Conservation (phyloP, 2,329 filamentous ascomycete species). For the Botrytis fragariae region DNA sequence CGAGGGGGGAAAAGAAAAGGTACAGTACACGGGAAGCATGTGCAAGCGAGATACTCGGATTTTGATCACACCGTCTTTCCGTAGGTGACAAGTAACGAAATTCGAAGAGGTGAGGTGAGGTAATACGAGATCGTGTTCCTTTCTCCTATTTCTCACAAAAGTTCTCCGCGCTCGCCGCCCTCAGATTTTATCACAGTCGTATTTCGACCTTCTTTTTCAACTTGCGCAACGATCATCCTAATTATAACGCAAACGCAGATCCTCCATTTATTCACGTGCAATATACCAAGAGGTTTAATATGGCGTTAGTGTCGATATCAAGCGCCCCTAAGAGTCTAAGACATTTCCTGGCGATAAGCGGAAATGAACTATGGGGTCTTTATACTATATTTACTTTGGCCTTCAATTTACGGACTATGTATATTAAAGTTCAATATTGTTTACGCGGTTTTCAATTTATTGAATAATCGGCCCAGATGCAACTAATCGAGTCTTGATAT, state of each 20-base stretch:
- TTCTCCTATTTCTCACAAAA: not conserved
- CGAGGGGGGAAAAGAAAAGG: not conserved
- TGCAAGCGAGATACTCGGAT: constrained; percentile 4
- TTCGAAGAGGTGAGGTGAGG: not conserved
- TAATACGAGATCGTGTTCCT: constrained; percentile 2
- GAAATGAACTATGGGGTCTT: constrained; percentile 10
- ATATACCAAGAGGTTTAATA: not conserved
- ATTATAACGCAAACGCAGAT: not conserved
- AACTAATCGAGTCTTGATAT: not conserved
- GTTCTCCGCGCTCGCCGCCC: not conserved
- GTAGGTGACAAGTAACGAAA: not conserved
- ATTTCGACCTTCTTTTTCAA: not conserved
- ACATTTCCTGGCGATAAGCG: constrained; percentile 10
- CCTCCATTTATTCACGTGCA: not conserved
- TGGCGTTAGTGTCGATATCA: not conserved
- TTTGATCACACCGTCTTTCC: constrained; percentile 18
- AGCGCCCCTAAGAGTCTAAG: not conserved
- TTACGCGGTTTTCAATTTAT: constrained; percentile 9
- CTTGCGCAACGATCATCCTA: constrained; percentile 10
- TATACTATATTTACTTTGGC: not conserved
- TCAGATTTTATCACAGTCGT: not conserved
- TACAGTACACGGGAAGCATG: not conserved
- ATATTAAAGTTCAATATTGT: not conserved
- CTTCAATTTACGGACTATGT: not conserved
- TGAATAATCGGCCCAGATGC: not conserved